These are phyloP conservation scores for Mallotus repandus DNA, from an alignment of 441 rosid species.

Conservation along the genomic window DNA sequence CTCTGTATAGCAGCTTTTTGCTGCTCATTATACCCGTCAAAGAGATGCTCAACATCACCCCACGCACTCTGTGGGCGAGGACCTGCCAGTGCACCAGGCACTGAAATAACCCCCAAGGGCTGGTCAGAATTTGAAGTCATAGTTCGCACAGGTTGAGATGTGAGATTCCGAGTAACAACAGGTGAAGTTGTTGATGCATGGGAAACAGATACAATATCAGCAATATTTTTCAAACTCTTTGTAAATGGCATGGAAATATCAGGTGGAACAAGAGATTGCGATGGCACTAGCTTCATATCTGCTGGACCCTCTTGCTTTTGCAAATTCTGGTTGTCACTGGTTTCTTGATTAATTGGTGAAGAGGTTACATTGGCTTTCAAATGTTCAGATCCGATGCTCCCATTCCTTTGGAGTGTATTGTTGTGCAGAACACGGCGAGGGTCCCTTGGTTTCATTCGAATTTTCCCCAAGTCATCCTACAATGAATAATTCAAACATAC, in stretches of 20 bases:
- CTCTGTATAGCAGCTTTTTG: slow-evolving; percentile 92
- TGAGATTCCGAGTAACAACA: slow-evolving; percentile 38
- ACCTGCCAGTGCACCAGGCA: slow-evolving; percentile 38
- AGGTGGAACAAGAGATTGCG: slow-evolving; percentile 42
- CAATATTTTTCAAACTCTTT: slow-evolving; percentile 61
- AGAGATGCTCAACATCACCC: slow-evolving; percentile 91
- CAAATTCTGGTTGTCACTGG: slow-evolving; percentile 33
- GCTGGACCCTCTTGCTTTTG: slow-evolving; percentile 39
- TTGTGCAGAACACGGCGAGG: slow-evolving; percentile 89
- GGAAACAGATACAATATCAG: slow-evolving; percentile 61
- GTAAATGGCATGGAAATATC: slow-evolving; percentile 67
- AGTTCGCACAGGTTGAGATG: slow-evolving; percentile 39
- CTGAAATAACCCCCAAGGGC: slow-evolving; percentile 35
- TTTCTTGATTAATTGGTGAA: slow-evolving; percentile 29
- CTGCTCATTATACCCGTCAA: slow-evolving; percentile 84
- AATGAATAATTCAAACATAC: slow-evolving; percentile 5
- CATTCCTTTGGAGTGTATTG: slow-evolving; percentile 52
- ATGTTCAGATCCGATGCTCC: slow-evolving; percentile 50
- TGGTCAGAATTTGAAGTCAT: slow-evolving; percentile 38
- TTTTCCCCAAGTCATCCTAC: slow-evolving; percentile 70
- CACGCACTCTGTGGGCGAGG: slow-evolving; percentile 58
- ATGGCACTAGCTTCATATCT: slow-evolving; percentile 37
- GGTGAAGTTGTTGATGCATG: slow-evolving; percentile 45
- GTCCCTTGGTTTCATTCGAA: slow-evolving; percentile 95
- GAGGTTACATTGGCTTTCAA: slow-evolving; percentile 41